phyloP scores from a whole-genome alignment of 2,329 filamentous ascomycete species.

The Clonostachys rosea region DNA sequence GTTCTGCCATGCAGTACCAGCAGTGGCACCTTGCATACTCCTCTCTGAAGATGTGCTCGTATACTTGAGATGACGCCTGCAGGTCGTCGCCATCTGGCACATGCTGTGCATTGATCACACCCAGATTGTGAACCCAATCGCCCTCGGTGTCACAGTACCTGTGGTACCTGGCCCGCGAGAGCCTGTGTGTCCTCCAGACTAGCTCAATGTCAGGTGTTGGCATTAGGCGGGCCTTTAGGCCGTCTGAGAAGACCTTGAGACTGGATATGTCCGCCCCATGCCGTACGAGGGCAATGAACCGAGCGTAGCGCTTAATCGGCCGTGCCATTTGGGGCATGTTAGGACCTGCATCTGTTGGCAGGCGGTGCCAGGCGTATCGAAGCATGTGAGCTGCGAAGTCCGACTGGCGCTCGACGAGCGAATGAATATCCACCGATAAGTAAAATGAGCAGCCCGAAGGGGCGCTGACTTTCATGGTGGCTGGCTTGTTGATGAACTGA shows the following conservation, averaged over 20 bases:
- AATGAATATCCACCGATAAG: neutral
- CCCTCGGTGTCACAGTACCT: neutral
- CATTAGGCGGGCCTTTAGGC: neutral
- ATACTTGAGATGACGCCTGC: neutral
- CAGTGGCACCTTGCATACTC: neutral
- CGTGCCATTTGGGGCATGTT: neutral
- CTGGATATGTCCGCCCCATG: neutral
- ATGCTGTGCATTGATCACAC: too few relatives aligned
- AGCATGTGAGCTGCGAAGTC: neutral
- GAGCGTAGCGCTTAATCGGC: neutral
- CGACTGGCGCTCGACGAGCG: neutral
- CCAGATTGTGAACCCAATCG: too few relatives aligned
- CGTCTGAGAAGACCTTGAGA: neutral
- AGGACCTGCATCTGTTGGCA: neutral
- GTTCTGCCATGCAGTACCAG: neutral
- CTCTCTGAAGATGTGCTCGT: neutral
- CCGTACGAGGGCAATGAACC: neutral
- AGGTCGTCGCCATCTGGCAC: too few relatives aligned
- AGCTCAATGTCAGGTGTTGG: neutral
- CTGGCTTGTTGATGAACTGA: neutral
- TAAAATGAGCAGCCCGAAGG: neutral
- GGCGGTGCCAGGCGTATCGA: neutral
- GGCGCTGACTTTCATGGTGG: neutral
- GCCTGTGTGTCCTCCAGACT: neutral
- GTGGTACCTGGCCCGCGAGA: neutral